These are phyloP conservation scores for Mycena galericulata DNA, from an alignment of 768 basidiomycete species.

Conservation along the genomic window DNA sequence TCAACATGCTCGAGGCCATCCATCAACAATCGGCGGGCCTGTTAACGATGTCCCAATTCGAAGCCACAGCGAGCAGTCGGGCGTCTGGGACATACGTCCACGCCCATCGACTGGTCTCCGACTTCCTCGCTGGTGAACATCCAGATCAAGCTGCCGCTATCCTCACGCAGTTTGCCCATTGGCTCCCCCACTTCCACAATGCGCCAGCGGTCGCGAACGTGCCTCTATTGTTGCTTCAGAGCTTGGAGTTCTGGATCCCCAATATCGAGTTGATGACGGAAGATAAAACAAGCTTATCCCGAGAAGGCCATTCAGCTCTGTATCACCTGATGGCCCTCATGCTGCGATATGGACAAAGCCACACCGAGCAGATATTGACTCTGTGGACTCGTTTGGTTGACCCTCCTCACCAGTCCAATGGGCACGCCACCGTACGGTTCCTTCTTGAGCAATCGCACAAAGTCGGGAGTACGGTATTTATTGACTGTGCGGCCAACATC, in stretches of 20 bases:
- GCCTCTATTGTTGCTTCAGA: slow-evolving; percentile 75
- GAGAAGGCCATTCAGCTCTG: slow-evolving; percentile 72
- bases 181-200: slow-evolving; percentile 75
- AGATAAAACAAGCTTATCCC: slow-evolving; percentile 65
- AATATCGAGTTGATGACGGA: slow-evolving; percentile 78
- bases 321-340: slow-evolving; percentile 90
- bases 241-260: slow-evolving; percentile 87
- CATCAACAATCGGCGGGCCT: slow-evolving; percentile 78
- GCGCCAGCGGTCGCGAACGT: slow-evolving; percentile 58
- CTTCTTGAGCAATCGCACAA: slow-evolving; percentile 90
- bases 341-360: slow-evolving; percentile 75
- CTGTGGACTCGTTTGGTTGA: slow-evolving; percentile 87
- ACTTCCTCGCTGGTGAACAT: slow-evolving; percentile 83
- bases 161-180: slow-evolving; percentile 75
- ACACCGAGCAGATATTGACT: slow-evolving; percentile 83
- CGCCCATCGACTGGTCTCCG: slow-evolving; percentile 82
- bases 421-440: slow-evolving; percentile 84
- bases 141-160: slow-evolving; percentile 73
- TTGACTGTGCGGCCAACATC: slow-evolving; percentile 83
- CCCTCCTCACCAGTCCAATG: slow-evolving; percentile 75
- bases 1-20: slow-evolving; percentile 79
- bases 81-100: slow-evolving; percentile 83
- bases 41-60: slow-evolving; percentile 77
- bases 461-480: slow-evolving; percentile 82
- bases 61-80: slow-evolving; percentile 77